Evolutionary conservation across 441 rosid species (phyloP), one percentile per base, ranked within the genome.

Genomic region (Omphalea diandra): DNA sequence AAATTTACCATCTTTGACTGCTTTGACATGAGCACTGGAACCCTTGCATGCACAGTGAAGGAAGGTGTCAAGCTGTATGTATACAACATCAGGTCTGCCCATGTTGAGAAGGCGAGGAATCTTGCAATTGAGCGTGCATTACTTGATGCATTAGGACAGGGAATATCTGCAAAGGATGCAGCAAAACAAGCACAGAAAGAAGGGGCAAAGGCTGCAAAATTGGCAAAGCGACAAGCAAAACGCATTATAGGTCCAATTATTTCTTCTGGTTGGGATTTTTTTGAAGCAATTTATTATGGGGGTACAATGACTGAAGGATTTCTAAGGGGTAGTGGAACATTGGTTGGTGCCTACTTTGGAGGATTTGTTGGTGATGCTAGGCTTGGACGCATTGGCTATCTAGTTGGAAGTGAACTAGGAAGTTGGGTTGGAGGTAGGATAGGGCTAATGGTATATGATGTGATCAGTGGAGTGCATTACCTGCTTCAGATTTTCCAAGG

Each of bases 401-500:
- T 91, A 26, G 91, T 84, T 17, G 98, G 98, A 12, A 94, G 98
- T 78, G 90, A 80, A 49, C 63, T 94, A 60, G 98, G 97, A 60
- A 88, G 94, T 87, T 94, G 97, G 97, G 69, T 91, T n/a, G 98
- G 98, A 0, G 97, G 94, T 64, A 80, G 98, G 66, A 77, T 94
- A 11, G 97, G 97, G 12, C 79, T 94, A 14, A 94, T 94, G 98
- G 84, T 86, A 27, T 91, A 91, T 27, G 98, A 94, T 75, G 93
- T 94, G 67, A 83, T 76, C 26, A 81, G 76, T 75, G 96, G 96
- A 15, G 80, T 84, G 5, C 74, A 85, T 66, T 83, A 66, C 76
- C 72, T 85, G 73, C 57, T 82, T 72, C 82, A 66, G 44, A 40
- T 72, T 70, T 76, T 63, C 70, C 79, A 75, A 60, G 59, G 63